Evolutionary conservation across 192 early-diverging fungal species (phyloP), one percentile per base, ranked within the genome.

Genomic region (Coemansia sp.): DNA sequence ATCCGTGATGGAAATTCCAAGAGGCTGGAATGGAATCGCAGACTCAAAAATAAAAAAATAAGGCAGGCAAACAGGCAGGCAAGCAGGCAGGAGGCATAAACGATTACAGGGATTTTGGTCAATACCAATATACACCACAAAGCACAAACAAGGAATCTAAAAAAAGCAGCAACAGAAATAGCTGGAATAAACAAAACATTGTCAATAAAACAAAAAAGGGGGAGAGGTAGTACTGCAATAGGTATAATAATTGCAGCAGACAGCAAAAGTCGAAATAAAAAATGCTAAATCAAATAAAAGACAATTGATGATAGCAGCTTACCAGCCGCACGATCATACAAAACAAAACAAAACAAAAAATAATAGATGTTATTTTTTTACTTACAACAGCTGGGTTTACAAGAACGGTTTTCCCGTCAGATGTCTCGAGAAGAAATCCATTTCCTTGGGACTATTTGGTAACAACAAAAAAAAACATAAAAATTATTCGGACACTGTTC

Each of bases 371-470:
- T 57, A 32, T 30, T 30, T 22, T 5, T 31, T 20, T 38, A 81
- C 73, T 72, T 75, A 81, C 78, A 60, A 75, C 73, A 16, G 78
- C 58, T 33, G 73, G 78, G 48, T 75, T 75, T 33, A 81, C 65
- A 45, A 58, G 38, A 55, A 76, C 69, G 1, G 66, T 72, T 51
- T 61, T 60, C 22, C 73, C 73, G 61, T 75, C 73, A 34, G 78
- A 81, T 28, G 78, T 81, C 50, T 81, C 78, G 34, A 81, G 69
- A 62, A 68, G 34, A 72, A 81, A 72, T 36, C 66, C 64, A 66
- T 63, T 75, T 17, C 78, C 78, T 60, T 81, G 78, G 54, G 78
- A 63, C 78, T 81, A 81, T 7, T 59, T 18, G 22, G 48, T 42
- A 61, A 61, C 45, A 61, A 45, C 1, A 28, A n/a, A 59, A n/a